Percentiles rank a stretch among this genome's conserved stretches.
Evolutionary conservation across 495 filamentous ascomycete species (phyloP).

Genomic region (Lophiostoma macrostomum): DNA sequence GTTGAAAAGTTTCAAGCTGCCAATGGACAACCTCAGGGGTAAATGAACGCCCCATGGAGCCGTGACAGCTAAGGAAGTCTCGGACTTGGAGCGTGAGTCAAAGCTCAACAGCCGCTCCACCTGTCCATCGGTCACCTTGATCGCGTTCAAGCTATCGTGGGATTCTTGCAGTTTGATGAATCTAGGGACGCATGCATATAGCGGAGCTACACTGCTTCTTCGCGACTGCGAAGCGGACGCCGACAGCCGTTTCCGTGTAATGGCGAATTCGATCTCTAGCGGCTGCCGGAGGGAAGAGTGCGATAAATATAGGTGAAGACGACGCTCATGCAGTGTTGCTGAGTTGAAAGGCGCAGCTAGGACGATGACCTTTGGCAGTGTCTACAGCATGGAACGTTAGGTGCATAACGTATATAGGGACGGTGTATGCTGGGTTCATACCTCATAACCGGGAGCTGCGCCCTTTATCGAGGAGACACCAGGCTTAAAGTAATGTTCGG

Average conservation of each 20-base stretch:
- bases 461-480: not conserved
- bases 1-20: constrained; percentile 23
- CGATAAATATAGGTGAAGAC: constrained; percentile 21
- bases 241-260: constrained; percentile 26
- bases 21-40: constrained; percentile 17
- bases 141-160: constrained; percentile 6
- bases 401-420: not conserved
- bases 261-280: constrained; percentile 26
- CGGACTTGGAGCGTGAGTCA: constrained; percentile 8
- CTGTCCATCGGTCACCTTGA: constrained; percentile 21
- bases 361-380: constrained; percentile 8
- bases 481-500: constrained; percentile 8
- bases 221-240: constrained; percentile 12
- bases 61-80: constrained; percentile 17
- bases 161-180: constrained; percentile 13
- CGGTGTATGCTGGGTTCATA: constrained; percentile 6
- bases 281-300: constrained; percentile 14
- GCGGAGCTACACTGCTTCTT: not conserved
- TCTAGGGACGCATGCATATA: constrained; percentile 23
- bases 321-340: constrained; percentile 24
- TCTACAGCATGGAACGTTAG: constrained; percentile 11
- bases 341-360: constrained; percentile 28
- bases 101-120: constrained; percentile 17
- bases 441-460: constrained; percentile 2
- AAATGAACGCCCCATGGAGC: constrained; percentile 28